phyloP scores from a whole-genome alignment of 2,329 filamentous ascomycete species.

The Chrysoporthe cubensis region DNA sequence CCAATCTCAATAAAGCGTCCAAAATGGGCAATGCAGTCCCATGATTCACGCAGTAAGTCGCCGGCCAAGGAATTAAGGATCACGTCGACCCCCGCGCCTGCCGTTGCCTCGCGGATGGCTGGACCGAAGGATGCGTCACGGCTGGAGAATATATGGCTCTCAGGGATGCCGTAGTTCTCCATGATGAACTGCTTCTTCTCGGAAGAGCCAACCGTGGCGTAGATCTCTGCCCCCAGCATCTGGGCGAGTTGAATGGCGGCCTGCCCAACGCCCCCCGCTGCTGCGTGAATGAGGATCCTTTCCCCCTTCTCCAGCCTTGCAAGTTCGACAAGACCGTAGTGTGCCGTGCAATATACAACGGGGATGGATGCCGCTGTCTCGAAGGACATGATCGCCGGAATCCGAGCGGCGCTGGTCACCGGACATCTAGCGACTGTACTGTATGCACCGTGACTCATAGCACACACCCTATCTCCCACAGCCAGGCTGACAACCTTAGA shows the following conservation, averaged over 20 bases:
- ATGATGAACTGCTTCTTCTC: conserved; percentile 38
- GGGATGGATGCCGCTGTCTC: conserved; percentile 30
- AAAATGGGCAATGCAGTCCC: conserved; percentile 21
- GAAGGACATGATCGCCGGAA: conserved; percentile 25
- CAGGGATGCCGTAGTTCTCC: conserved; percentile 4
- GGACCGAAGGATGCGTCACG: neutral
- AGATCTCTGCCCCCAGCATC: conserved; percentile 34
- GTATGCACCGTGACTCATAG: conserved; percentile 6
- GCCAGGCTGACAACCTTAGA: conserved; percentile 22
- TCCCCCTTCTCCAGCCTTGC: conserved; percentile 31
- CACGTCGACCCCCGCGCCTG: conserved; percentile 17
- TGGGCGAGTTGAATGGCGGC: conserved; percentile 17
- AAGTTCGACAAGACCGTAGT: conserved; percentile 33
- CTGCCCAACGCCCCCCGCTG: conserved; percentile 27
- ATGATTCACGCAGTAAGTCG: conserved; percentile 18
- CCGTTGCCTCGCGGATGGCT: conserved; percentile 4
- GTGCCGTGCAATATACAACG: conserved; percentile 34
- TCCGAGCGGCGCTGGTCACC: conserved; percentile 14
- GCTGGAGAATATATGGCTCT: conserved; percentile 32
- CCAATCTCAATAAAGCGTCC: conserved; percentile 27
- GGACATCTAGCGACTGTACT: conserved; percentile 12
- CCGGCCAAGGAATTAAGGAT: conserved; percentile 27
- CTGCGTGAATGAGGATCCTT: conserved; percentile 35
- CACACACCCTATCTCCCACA: conserved; percentile 30
- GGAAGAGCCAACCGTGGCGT: conserved; percentile 36